These are phyloP conservation scores for Hyphopichia wangnamkhiaoensis DNA, from an alignment of 1,139 yeast species.

Conservation along the genomic window DNA sequence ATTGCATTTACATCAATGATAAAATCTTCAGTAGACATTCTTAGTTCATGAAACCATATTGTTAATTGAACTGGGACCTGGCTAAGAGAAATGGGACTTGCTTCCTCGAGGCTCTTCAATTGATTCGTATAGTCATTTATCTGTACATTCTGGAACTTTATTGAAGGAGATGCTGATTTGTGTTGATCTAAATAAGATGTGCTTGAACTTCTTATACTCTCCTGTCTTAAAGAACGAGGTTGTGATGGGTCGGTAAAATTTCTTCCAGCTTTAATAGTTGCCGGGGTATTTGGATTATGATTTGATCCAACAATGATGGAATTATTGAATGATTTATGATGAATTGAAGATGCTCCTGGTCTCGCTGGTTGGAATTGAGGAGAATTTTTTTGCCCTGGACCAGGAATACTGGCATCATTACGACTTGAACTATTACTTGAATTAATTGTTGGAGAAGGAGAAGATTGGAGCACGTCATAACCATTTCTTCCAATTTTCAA, in stretches of 20 bases:
- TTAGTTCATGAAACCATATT: conserved; percentile 74
- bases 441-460: background rate
- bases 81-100: conserved; percentile 6
- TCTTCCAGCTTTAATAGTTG: no score
- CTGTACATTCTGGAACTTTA: background rate
- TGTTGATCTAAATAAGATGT: background rate
- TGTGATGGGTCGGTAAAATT: conserved; percentile 4
- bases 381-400: no score
- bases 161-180: background rate
- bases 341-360: background rate
- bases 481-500: conserved; percentile 10
- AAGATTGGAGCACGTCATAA: conserved; percentile 2
- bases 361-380: background rate
- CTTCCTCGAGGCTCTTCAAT: conserved; percentile 8
- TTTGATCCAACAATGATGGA: background rate
- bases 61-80: conserved; percentile 46
- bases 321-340: background rate
- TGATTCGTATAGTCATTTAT: no score
- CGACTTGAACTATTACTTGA: background rate
- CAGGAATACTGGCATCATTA: background rate
- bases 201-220: conserved; percentile 1
- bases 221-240: background rate
- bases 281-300: background rate
- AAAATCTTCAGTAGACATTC: conserved; percentile 60
- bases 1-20: conserved; percentile 58